Evolutionary conservation across 306 rosid species (phyloP).

Genomic region (Cicer pinnatifidum): DNA sequence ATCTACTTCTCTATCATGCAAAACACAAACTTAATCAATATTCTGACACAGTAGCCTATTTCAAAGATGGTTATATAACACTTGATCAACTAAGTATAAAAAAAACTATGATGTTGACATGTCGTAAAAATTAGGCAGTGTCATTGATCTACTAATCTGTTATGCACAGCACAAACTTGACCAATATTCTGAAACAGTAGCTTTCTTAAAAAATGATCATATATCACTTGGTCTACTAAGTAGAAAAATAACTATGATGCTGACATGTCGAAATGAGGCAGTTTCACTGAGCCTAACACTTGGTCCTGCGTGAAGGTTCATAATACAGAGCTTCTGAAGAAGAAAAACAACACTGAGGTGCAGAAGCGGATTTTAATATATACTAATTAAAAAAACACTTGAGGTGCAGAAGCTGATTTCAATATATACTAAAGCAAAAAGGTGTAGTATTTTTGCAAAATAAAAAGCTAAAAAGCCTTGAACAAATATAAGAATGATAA

Average conservation of each 20-base stretch:
- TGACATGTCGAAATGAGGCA: neutral
- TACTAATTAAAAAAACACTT: neutral
- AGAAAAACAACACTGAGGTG: no score
- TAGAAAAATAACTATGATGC: neutral
- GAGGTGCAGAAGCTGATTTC: neutral
- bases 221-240: neutral
- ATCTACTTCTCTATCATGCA: neutral
- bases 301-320: no score
- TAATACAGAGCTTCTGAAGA: no score
- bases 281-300: neutral
- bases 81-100: neutral
- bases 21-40: conserved; percentile 1
- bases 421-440: neutral
- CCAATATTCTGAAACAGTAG: conserved; percentile 19
- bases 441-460: conserved; percentile 1
- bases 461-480: conserved; percentile 13
- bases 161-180: no score
- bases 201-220: conserved; percentile 1
- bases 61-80: neutral
- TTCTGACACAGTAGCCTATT: conserved; percentile 11
- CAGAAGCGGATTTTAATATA: neutral
- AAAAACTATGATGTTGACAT: neutral
- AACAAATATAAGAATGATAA: conserved; percentile 10
- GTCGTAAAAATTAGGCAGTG: neutral
- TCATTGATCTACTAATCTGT: neutral